Conservation (phyloP, 1,139 yeast species). For the Geotrichum histeridarum region DNA sequence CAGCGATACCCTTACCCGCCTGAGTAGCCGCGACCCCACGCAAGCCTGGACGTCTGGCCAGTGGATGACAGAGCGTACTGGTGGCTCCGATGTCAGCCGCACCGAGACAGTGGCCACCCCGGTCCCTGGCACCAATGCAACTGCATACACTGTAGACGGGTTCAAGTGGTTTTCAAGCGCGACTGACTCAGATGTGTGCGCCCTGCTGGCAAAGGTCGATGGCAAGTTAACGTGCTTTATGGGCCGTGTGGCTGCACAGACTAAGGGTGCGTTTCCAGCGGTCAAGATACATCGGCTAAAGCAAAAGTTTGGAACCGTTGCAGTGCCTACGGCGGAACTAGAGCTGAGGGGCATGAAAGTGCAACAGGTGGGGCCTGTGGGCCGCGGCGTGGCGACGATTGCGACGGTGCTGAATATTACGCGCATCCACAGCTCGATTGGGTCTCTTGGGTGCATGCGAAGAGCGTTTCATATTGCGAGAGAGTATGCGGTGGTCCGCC, state of each 20-base stretch:
- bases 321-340: slow-evolving; percentile 36
- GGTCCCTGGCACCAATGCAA: slow-evolving; percentile 10
- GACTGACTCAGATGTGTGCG: slow-evolving; percentile 33
- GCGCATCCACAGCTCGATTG: slow-evolving; percentile 29
- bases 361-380: slow-evolving; percentile 29
- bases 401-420: slow-evolving; percentile 34
- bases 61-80: slow-evolving; percentile 38
- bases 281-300: slow-evolving; percentile 32
- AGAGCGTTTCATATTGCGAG: slow-evolving; percentile 33
- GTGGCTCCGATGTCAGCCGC: slow-evolving; percentile 34
- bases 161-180: slow-evolving; percentile 38
- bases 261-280: slow-evolving; percentile 24
- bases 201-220: slow-evolving; percentile 29
- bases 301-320: slow-evolving; percentile 34
- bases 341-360: slow-evolving; percentile 29
- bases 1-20: slow-evolving; percentile 24
- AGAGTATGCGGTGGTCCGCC: slow-evolving; percentile 30
- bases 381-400: slow-evolving; percentile 33
- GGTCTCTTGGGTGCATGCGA: slow-evolving; percentile 29
- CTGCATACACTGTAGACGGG: slow-evolving; percentile 28
- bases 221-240: slow-evolving; percentile 31
- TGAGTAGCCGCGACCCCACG: slow-evolving; percentile 29
- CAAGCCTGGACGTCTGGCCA: slow-evolving; percentile 36
- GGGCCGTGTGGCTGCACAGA: slow-evolving; percentile 27
- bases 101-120: slow-evolving; percentile 31